phyloP scores from a whole-genome alignment of 768 basidiomycete species.

The Xerocomellus dryophilus region DNA sequence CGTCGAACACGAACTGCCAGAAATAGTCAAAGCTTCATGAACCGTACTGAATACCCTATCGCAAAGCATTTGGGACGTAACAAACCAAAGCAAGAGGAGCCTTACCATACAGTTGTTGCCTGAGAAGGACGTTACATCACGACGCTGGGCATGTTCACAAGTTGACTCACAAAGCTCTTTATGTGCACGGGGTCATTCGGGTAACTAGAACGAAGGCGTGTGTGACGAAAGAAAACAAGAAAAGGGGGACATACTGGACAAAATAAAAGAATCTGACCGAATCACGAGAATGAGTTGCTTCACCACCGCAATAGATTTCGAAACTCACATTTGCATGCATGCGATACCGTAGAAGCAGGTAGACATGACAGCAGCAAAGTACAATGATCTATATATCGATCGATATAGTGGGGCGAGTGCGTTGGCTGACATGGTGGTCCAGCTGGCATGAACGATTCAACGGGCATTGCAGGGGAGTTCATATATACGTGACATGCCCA shows the following conservation, averaged over 20 bases:
- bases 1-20: slow-evolving; percentile 4
- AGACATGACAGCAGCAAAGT: background rate
- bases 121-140: background rate
- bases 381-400: background rate
- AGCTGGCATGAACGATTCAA: background rate
- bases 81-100: too few relatives aligned
- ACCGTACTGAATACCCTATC: slow-evolving; percentile 3
- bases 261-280: slow-evolving; percentile 8
- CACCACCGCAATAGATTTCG: background rate
- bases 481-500: background rate
- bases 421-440: background rate
- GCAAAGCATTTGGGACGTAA: background rate
- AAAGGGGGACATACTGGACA: background rate
- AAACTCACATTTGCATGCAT: slow-evolving; percentile 13
- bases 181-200: background rate
- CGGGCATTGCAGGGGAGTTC: background rate
- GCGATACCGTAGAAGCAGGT: background rate
- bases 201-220: background rate
- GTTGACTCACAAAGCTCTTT: slow-evolving; percentile 3
- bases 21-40: slow-evolving; percentile 8
- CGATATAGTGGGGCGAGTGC: background rate
- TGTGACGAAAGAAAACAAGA: background rate
- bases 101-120: slow-evolving; percentile 6
- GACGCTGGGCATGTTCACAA: background rate
- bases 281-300: too few relatives aligned